Conservation (phyloP, 352 stramenopile species). For the Blastocystis sp. region DNA sequence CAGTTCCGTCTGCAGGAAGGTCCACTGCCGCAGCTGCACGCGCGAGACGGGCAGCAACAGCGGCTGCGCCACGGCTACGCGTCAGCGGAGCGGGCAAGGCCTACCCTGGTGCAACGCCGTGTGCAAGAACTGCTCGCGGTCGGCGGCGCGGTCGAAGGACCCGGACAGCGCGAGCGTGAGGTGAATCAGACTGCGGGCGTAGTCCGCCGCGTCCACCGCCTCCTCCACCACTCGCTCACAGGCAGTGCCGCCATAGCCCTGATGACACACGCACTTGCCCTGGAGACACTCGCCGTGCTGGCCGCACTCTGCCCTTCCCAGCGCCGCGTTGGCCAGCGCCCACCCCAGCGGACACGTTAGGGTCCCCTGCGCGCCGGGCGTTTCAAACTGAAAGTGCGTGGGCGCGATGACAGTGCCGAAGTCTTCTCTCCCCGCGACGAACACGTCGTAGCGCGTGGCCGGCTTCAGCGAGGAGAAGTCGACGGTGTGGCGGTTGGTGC, state of each 20-base stretch:
- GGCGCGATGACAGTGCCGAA: constrained; percentile 4
- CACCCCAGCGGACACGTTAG: constrained; percentile 13
- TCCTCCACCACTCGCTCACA: constrained; percentile 4
- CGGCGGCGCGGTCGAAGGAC: not conserved
- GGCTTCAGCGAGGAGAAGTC: constrained; percentile 38
- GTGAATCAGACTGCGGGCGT: not conserved
- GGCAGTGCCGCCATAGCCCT: not conserved
- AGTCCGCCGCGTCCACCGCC: not conserved
- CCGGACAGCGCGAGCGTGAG: not conserved
- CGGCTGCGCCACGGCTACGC: not conserved
- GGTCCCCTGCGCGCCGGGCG: not conserved
- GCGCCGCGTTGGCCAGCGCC: not conserved
- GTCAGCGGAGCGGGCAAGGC: not conserved
- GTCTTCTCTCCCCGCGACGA: constrained; percentile 11
- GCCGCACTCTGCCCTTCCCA: not conserved
- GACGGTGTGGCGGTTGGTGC: not conserved
- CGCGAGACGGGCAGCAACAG: not conserved
- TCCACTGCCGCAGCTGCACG: constrained; percentile 41
- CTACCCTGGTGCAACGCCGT: not conserved
- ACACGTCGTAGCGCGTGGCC: constrained; percentile 14
- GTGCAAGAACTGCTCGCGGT: not conserved
- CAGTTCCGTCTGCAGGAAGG: not conserved
- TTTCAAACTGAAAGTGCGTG: not conserved
- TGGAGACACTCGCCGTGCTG: constrained; percentile 1
- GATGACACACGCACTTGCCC: constrained; percentile 15